Evolutionary conservation across 495 filamentous ascomycete species (phyloP), one percentile per base, ranked within the genome.

Genomic region (Chaetomium tenue): DNA sequence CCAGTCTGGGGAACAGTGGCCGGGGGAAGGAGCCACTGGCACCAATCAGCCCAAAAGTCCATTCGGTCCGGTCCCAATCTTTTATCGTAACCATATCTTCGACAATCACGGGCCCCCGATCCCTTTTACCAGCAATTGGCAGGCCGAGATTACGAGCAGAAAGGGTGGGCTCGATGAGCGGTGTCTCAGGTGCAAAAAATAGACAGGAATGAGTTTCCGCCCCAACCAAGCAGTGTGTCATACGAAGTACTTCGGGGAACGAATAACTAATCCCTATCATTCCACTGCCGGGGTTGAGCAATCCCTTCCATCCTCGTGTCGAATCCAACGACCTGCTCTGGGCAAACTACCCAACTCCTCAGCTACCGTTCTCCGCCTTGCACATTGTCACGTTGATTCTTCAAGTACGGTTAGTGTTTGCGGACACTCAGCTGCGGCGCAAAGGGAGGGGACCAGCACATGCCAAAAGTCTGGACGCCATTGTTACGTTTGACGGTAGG

Each of bases 51-150:
- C 48, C 22, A 16, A 3, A 28, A 54, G 16, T 28, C 6, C 33
- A 62, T 28, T 62, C 60, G 60, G 60, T 28, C 60, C 60, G 60
- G 48, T 33, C 30, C 50, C 57, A 59, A 33, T 47, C 42, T 48
- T n/a, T 52, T 52, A 52, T 52, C 48, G 20, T 18, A 22, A 9
- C 48, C 46, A 50, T 22, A 12, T 20, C n/a, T 20, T 50, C 46
- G 46, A 50, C 20, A 50, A 50, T 44, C 40, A 44, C 40, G 40
- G 16, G 40, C 40, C 40, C 11, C 40, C 13, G 6, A 18, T 44
- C 40, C 33, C 33, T 11, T 30, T 30, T 3, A 30, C 28, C 8
- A 37, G 8, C 33, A 1, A 37, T 37, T 37, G 33, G 33, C 40
- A 44, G 40, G 40, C 40, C 15, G 16, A 44, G 16, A 18, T 44